A percentile compares a stretch with the other conserved stretches of the same genome.
phyloP scores from a whole-genome alignment of 2,329 filamentous ascomycete genomes.

The Cytospora mali region DNA sequence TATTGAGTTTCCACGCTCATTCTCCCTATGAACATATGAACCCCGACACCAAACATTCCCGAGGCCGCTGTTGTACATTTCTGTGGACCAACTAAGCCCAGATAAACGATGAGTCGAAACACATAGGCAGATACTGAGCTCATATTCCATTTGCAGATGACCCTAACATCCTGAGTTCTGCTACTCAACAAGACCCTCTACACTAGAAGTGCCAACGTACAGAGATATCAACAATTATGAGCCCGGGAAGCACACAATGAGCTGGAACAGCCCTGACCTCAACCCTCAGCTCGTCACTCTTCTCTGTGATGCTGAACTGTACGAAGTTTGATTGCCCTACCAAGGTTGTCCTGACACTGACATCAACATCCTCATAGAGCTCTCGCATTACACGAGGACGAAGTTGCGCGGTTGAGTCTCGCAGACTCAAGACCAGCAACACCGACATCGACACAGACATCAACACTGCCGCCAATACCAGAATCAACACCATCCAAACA shows the following conservation, averaged over 20 bases:
- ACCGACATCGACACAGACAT: neutral
- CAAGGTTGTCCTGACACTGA: neutral
- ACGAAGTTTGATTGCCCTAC: neutral
- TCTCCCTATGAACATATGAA: no score
- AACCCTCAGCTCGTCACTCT: neutral
- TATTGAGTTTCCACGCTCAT: no score
- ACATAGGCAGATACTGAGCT: no score
- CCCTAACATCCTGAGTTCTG: neutral
- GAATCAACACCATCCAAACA: neutral
- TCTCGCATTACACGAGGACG: neutral
- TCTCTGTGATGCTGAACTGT: slow-evolving; percentile 16
- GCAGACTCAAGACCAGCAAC: neutral
- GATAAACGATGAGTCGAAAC: no score
- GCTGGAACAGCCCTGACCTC: neutral
- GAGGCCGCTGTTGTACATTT: no score
- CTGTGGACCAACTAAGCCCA: no score
- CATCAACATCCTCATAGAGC: neutral
- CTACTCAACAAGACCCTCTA: neutral
- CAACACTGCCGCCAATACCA: neutral
- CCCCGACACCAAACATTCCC: no score
- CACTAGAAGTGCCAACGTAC: no score
- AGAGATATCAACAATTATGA: neutral
- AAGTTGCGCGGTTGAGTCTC: neutral
- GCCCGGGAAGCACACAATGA: neutral
- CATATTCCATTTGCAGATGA: neutral